These are phyloP conservation scores for Annulohypoxylon nitens DNA, from an alignment of 495 filamentous ascomycete species.

Conservation along the genomic window DNA sequence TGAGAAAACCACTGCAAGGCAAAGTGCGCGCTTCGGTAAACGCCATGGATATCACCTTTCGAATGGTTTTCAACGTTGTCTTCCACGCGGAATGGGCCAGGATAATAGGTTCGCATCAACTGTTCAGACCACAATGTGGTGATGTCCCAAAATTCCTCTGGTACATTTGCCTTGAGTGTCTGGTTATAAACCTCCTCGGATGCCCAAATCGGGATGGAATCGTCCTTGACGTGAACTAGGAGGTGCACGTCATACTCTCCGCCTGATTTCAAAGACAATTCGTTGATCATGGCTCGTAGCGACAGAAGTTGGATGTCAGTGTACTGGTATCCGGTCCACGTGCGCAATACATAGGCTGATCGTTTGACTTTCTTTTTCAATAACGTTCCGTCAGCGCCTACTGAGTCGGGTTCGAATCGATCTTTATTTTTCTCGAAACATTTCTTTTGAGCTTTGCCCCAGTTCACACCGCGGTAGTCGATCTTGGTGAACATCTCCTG, in stretches of 20 bases:
- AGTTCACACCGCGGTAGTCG: constrained; percentile 78
- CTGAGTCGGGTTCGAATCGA: constrained; percentile 63
- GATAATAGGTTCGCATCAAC: constrained; percentile 57
- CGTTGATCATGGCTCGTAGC: constrained; percentile 68
- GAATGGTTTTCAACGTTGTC: constrained; percentile 61
- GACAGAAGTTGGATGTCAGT: constrained; percentile 58
- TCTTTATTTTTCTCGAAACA: constrained; percentile 76
- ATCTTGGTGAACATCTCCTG: constrained; percentile 73
- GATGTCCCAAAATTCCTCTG: constrained; percentile 68
- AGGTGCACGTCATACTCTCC: constrained; percentile 71
- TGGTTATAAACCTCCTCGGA: constrained; percentile 63
- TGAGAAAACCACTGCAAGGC: constrained; percentile 70
- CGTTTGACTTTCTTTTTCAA: constrained; percentile 47
- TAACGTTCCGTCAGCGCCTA: constrained; percentile 24
- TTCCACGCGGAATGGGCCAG: constrained; percentile 55
- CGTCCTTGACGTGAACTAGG: constrained; percentile 70
- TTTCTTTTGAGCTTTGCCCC: constrained; percentile 79
- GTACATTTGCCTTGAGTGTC: constrained; percentile 64
- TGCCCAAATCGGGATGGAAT: constrained; percentile 65
- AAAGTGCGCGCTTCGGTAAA: constrained; percentile 54
- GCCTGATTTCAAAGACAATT: constrained; percentile 66
- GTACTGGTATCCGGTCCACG: constrained; percentile 60
- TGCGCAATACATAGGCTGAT: constrained; percentile 58
- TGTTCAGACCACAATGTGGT: constrained; percentile 68
- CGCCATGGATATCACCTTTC: constrained; percentile 55